Evolutionary conservation across 768 basidiomycete genomes (phyloP).

Genomic region (Auriscalpium microsporum): DNA sequence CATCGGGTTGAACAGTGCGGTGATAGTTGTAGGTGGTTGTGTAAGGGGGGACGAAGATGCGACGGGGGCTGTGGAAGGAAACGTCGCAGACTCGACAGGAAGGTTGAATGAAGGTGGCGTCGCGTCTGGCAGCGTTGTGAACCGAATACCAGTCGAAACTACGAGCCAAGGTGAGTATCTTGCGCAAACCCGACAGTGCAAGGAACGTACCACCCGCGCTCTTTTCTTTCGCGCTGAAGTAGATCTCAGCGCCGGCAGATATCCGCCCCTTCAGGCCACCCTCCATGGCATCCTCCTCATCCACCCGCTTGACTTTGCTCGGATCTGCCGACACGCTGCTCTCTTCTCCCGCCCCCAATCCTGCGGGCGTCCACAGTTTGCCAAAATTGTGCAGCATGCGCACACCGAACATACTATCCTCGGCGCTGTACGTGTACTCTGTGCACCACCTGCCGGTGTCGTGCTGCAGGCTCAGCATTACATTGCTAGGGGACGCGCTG

Average conservation of each 20-base stretch:
- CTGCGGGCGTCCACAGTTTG: constrained; percentile 36
- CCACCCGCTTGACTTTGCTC: constrained; percentile 61
- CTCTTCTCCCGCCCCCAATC: constrained; percentile 26
- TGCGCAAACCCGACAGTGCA: neutral
- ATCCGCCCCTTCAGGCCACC: constrained; percentile 87
- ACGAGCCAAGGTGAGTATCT: neutral
- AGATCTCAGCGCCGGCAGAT: constrained; percentile 88
- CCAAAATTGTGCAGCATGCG: constrained; percentile 91
- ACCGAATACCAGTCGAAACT: constrained; percentile 94
- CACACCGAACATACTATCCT: constrained; percentile 90
- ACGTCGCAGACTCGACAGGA: constrained; percentile 29
- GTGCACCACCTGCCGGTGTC: constrained; percentile 89
- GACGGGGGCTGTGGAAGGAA: constrained; percentile 22
- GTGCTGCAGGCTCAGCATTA: constrained; percentile 84
- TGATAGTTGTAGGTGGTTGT: constrained; percentile 91
- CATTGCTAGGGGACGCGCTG: constrained; percentile 46
- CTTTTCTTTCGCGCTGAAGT: constrained; percentile 86
- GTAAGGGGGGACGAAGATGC: constrained; percentile 27
- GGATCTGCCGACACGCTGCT: constrained; percentile 17
- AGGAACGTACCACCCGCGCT: constrained; percentile 78
- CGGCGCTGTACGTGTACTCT: constrained; percentile 91
- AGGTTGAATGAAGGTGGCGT: constrained; percentile 58
- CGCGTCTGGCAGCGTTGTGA: constrained; percentile 82
- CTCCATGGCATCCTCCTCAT: constrained; percentile 90
- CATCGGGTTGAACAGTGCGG: constrained; percentile 93